Base-by-base conservation (phyloP, 2,329 filamentous ascomycete genomes). In the Aureobasidium mangrovei region DNA sequence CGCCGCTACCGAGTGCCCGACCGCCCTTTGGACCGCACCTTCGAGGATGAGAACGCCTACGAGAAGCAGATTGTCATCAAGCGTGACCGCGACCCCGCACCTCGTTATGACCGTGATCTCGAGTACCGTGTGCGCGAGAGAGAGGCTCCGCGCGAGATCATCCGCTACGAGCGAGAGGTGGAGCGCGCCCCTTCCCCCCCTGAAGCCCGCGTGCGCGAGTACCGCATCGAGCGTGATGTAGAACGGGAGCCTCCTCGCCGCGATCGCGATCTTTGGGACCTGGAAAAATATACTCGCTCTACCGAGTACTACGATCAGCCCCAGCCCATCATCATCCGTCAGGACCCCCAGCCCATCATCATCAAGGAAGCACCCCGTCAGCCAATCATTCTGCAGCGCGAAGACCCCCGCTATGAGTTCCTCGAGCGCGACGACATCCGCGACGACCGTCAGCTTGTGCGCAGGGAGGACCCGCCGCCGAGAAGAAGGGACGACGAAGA, bases 1-100 rank as follows among this genome's bases (percentile, higher is more conserved):
- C 80, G 79, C 64, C 78, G 80, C 62, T 84, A 84, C 71, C 73
- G 74, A 58, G 67, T 77, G n/a, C 75, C 76, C 47, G 75, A 78
- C 52, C 69, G 69, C 55, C 69, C 51, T 27, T 48, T 54, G 4
- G 75, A 78, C 48, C 69, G 69, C 55, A 69, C 43, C 29, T 28
- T 43, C 26, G 41, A 54, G 12, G 55, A 56, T 28, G 53, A 54
- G 7, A 58, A 62, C 32, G 60, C 61, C 33, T 61, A 64, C 26
- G 72, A 74, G 56, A 69, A 74, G 51, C 74, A 77, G 60, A 74
- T 76, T 60, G 71, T 74, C 55, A 71, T 79, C 57, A 70, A 75
- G 57, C 61, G 64, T 43, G 66, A 68, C 29, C 55, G 60, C 12
- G 58, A 61, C 40, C 49, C 58, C 4, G 45, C 47, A 26, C 58